A percentile compares a stretch with the other conserved stretches of the same genome.
phyloP scores from a whole-genome alignment of 177 flowering plant species.

The Vitis hybrid region DNA sequence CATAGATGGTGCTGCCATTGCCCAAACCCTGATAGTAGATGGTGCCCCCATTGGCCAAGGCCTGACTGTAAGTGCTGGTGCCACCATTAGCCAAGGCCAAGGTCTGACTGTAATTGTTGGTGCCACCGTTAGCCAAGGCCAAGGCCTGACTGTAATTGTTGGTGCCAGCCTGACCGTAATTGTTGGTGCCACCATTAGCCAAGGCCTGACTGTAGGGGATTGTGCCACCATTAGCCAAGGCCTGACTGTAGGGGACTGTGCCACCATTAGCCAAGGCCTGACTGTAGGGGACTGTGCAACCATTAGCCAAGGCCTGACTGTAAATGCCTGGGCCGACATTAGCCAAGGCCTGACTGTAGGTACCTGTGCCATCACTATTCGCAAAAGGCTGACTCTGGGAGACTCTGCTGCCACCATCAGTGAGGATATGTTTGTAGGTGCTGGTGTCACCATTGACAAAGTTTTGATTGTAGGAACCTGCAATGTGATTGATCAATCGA shows the following conservation, averaged over 20 bases:
- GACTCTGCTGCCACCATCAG: neutral
- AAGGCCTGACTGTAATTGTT: neutral
- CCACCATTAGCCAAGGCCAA: neutral
- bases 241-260: too few relatives aligned
- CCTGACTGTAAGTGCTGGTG: neutral
- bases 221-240: too few relatives aligned
- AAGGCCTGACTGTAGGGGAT: too few relatives aligned
- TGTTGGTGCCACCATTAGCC: too few relatives aligned
- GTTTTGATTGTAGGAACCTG: conserved; percentile 12
- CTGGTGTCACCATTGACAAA: neutral
- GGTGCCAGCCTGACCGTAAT: conserved; percentile 4
- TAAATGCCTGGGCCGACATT: neutral
- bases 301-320: conserved; percentile 2
- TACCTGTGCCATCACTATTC: too few relatives aligned
- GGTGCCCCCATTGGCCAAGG: too few relatives aligned
- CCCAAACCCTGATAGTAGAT: too few relatives aligned
- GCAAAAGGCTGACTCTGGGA: too few relatives aligned
- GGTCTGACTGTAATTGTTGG: neutral
- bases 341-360: neutral
- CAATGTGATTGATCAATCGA: conserved; percentile 15
- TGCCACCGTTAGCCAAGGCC: neutral
- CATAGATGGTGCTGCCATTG: too few relatives aligned
- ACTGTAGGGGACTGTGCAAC: too few relatives aligned
- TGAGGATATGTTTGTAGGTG: conserved; percentile 1
- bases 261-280: too few relatives aligned